Conservation (phyloP, 2,329 filamentous ascomycete genomes). For the Elsinoe perseae region DNA sequence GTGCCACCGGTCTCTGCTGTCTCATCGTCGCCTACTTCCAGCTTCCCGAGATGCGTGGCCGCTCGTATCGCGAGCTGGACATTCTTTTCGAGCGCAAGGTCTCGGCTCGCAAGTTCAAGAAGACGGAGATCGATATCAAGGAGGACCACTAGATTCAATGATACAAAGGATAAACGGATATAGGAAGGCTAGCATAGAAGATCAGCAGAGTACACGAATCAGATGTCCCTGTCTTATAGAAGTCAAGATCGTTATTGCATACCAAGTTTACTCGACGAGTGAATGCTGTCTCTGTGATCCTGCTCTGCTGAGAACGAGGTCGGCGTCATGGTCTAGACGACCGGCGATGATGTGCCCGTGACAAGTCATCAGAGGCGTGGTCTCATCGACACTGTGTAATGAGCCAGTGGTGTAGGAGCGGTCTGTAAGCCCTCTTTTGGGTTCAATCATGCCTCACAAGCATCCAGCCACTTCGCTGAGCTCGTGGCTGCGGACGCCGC, state of each 20-base stretch:
- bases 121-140: constrained; percentile 36
- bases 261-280: background rate
- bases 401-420: no score
- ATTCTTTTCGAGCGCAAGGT: constrained; percentile 40
- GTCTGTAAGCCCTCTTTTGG: no score
- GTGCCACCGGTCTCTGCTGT: constrained; percentile 36
- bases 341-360: no score
- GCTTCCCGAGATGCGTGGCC: constrained; percentile 40
- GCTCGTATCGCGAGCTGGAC: constrained; percentile 40
- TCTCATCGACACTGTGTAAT: no score
- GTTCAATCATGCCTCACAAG: no score
- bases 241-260: background rate
- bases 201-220: background rate
- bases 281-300: background rate
- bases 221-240: background rate
- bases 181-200: background rate
- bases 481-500: no score
- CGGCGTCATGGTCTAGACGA: no score
- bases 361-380: no score
- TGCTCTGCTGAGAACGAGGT: no score
- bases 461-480: no score
- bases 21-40: constrained; percentile 37
- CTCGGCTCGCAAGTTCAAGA: constrained; percentile 39
- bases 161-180: background rate
- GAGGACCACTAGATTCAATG: constrained; percentile 34